Conservation (phyloP, 164 flowering plant genomes). For the Hamamelis virginiana region DNA sequence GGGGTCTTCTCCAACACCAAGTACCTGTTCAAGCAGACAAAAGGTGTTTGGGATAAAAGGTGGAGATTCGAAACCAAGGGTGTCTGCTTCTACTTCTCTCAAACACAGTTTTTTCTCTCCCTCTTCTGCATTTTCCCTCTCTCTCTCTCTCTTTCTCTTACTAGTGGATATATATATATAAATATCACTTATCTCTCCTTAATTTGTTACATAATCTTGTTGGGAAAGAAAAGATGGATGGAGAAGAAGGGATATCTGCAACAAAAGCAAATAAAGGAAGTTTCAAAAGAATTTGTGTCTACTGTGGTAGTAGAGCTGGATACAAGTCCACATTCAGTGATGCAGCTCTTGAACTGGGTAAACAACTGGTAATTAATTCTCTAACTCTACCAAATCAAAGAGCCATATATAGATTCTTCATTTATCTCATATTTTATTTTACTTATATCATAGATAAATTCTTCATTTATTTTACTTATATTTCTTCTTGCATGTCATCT, state of each 20-base stretch:
- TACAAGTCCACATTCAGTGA: constrained; percentile 54
- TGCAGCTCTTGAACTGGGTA: constrained; percentile 72
- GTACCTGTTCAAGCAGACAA: constrained; percentile 38
- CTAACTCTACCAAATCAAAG: background rate
- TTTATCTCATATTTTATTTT: background rate
- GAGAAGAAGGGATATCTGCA: constrained; percentile 19
- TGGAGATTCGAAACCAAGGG: constrained; percentile 12
- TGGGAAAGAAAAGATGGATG: constrained; percentile 33
- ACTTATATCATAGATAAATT: too few species aligned
- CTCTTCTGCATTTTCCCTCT: constrained; percentile 16
- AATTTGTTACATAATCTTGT: too few species aligned
- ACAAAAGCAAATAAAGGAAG: constrained; percentile 30
- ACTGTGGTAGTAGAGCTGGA: constrained; percentile 75
- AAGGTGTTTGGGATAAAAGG: constrained; percentile 19
- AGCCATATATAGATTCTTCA: too few species aligned
- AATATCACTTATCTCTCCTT: too few species aligned
- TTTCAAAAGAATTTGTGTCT: constrained; percentile 68
- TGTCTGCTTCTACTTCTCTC: constrained; percentile 13
- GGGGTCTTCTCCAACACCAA: constrained; percentile 36
- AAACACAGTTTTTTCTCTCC: background rate
- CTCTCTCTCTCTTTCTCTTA: background rate
- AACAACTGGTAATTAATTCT: constrained; percentile 45
- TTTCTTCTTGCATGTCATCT: background rate
- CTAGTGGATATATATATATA: background rate
- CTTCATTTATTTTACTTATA: background rate